phyloP scores from a whole-genome alignment of 345 rosid genomes.

The Arabidopsis thaliana region TAIR10.1 NC_003075.7:8061001-8061500 shows the following conservation, averaged over 20 bases:
- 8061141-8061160: constrained; percentile 17
- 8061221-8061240: background rate
- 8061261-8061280: no score
- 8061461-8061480: background rate
- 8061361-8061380: constrained; percentile 7
- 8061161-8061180: background rate
- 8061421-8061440: background rate
- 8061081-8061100: no score
- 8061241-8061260: constrained; percentile 2
- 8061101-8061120: background rate
- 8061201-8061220: constrained; percentile 24
- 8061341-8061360: background rate
- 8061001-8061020: no score
- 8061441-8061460: background rate
- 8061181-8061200: background rate
- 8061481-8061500: background rate
- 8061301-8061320: background rate
- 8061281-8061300: background rate
- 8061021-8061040: no score
- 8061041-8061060: no score
- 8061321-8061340: constrained; percentile 15
- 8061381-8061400: background rate
- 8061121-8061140: background rate
- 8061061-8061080: no score
- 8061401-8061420: background rate